Base-by-base conservation (phyloP, 73 alveolate species). In the Paramecium bursaria region DNA sequence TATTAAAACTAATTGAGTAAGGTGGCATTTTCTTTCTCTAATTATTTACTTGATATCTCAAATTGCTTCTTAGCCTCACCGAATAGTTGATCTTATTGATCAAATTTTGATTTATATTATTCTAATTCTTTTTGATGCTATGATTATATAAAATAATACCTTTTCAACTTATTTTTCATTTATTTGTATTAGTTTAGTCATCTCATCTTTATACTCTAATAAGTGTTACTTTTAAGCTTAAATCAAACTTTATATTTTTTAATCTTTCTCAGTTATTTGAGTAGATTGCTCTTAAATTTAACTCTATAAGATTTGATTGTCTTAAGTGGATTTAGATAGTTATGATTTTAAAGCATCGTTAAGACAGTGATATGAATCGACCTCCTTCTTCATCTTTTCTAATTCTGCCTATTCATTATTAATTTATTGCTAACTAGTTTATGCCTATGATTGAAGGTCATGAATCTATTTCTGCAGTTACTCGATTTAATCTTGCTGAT, bases 181-280 rank as follows among this genome's bases (percentile, higher is more conserved):
- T 11, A 54, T 54, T 54, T 54, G 27, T 48, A 54, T 54, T 29
- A 57, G 29, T 57, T 57, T 57, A 5, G 76, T 57, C 76, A 57
- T 57, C 39, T 57, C 51, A 9, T 57, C 76, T 57, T 29, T 57
- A n/a, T 57, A 57, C 39, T 57, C 31, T 57, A 29, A 29, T 10
- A 50, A 29, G 3, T 57, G 26, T n/a, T 57, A 29, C 26, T 29
- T 29, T 57, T 57, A 17, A 57, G 26, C 31, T n/a, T 57, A 27
- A 11, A 57, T 6, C 14, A 26, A 4, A 31, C 17, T 27, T 29
- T 57, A 50, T 3, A 29, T 26, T 13, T 51, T 51, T 10, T 3
- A 2, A 17, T 51, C 44, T 51, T 51, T 19, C 27, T 19, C 11
- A 51, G 73, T 50, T 50, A 25, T 26, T 51, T 51, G 3, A 1